Conservation (phyloP, 179 eudicot genomes). For the Corrigiola litoralis region DNA sequence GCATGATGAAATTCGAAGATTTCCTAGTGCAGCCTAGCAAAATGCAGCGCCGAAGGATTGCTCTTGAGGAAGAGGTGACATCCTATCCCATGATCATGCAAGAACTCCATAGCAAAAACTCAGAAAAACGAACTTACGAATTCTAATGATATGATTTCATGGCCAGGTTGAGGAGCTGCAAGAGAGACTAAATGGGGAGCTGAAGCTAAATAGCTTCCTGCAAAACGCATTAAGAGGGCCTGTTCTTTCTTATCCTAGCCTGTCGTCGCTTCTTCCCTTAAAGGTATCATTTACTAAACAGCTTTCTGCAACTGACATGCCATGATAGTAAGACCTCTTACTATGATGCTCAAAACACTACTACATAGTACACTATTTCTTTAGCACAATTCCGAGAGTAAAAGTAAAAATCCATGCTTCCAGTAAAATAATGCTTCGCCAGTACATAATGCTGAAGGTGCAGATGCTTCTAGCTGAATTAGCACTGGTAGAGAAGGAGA, state of each 20-base stretch:
- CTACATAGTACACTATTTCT: too few species aligned
- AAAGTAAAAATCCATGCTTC: neutral
- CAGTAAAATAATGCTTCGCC: too few species aligned
- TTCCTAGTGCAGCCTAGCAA: constrained; percentile 54
- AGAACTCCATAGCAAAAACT: neutral
- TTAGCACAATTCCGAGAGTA: too few species aligned
- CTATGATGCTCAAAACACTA: too few species aligned
- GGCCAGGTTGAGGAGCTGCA: constrained; percentile 70
- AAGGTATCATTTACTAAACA: too few species aligned
- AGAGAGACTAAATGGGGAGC: constrained; percentile 56
- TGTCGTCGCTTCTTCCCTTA: constrained; percentile 48
- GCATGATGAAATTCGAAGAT: constrained; percentile 71
- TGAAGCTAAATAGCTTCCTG: constrained; percentile 50
- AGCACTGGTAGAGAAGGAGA: constrained; percentile 59
- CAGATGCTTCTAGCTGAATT: constrained; percentile 56
- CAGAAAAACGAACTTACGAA: neutral
- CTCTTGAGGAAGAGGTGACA: constrained; percentile 63
- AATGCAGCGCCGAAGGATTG: constrained; percentile 32
- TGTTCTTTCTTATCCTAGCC: constrained; percentile 49
- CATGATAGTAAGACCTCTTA: neutral
- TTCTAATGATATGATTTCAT: neutral
- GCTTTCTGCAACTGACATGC: too few species aligned
- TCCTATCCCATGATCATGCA: neutral
- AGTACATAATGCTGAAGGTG: constrained; percentile 52
- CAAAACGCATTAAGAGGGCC: constrained; percentile 59